phyloP scores from a whole-genome alignment of 1,284 basidiomycete genomes.

The Ganoderma boninense region DNA sequence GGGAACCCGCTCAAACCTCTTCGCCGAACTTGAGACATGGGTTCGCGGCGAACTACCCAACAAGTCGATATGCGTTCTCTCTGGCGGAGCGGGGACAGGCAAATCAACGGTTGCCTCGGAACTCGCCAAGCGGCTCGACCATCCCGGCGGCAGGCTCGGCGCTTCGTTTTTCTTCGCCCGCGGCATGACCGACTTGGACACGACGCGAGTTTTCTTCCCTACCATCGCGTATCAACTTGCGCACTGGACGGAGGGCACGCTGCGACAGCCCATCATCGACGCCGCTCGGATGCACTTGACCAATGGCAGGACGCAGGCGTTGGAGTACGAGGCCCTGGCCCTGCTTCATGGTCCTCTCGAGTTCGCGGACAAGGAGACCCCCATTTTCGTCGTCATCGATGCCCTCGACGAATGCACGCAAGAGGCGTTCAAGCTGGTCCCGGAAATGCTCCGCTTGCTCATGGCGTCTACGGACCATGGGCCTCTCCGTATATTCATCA shows the following conservation, averaged over 20 bases:
- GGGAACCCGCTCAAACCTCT: constrained; percentile 18
- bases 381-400: constrained; percentile 9
- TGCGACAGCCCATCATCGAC: constrained; percentile 1
- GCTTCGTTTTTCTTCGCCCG: constrained; percentile 26
- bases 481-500: constrained; percentile 9
- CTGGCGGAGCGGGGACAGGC: constrained; percentile 26
- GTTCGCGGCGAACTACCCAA: background rate
- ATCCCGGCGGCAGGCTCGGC: constrained; percentile 11
- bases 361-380: background rate
- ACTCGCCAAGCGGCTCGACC: constrained; percentile 17
- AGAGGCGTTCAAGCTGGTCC: constrained; percentile 10
- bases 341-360: background rate
- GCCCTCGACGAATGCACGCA: constrained; percentile 13
- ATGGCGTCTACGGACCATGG: background rate
- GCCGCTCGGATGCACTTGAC: constrained; percentile 3
- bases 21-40: constrained; percentile 19
- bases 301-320: background rate
- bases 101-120: constrained; percentile 27
- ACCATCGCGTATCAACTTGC: constrained; percentile 8
- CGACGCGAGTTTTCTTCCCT: constrained; percentile 16
- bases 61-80: constrained; percentile 17
- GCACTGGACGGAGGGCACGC: background rate
- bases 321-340: background rate
- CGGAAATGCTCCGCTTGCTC: constrained; percentile 12
- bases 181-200: constrained; percentile 11